Conservation (phyloP, 2,329 filamentous ascomycete genomes). For the Akanthomyces dipterigenus region DNA sequence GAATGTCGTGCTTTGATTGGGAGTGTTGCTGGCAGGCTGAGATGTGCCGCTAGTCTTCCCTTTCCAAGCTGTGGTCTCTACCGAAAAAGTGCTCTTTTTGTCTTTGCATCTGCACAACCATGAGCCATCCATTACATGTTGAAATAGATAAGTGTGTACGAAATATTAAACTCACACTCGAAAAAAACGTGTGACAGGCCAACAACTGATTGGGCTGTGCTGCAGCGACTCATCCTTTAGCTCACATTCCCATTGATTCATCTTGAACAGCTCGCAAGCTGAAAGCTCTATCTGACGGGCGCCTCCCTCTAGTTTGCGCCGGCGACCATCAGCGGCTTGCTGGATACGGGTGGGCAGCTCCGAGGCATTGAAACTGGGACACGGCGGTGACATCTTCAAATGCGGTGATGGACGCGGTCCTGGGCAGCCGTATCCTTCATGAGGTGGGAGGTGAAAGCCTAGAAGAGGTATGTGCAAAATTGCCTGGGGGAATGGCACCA, state of each 20-base stretch:
- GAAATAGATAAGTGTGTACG: neutral
- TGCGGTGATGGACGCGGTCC: slow-evolving; percentile 31
- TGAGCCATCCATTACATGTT: neutral
- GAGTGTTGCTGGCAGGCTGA: neutral
- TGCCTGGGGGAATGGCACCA: neutral
- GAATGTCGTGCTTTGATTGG: slow-evolving; percentile 1
- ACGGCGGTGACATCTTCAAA: slow-evolving; percentile 49
- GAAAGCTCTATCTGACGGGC: slow-evolving; percentile 41
- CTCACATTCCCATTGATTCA: slow-evolving; percentile 56
- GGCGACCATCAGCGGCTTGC: slow-evolving; percentile 39
- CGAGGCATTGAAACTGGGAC: slow-evolving; percentile 45
- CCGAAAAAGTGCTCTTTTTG: slow-evolving; percentile 48
- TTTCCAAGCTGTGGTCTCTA: slow-evolving; percentile 61
- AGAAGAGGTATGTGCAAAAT: slow-evolving; percentile 46
- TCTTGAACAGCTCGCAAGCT: slow-evolving; percentile 48
- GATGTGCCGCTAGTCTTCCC: slow-evolving; percentile 17
- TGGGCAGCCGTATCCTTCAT: slow-evolving; percentile 43
- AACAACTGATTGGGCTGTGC: slow-evolving; percentile 47
- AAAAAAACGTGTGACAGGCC: slow-evolving; percentile 53
- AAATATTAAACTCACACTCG: slow-evolving; percentile 41
- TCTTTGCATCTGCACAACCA: slow-evolving; percentile 46
- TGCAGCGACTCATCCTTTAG: slow-evolving; percentile 40
- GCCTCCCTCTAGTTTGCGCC: slow-evolving; percentile 41
- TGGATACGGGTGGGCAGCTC: slow-evolving; percentile 46
- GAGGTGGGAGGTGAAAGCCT: slow-evolving; percentile 52